Conservation (phyloP, 495 filamentous ascomycete species). For the Friedmanniomyces simplex region DNA sequence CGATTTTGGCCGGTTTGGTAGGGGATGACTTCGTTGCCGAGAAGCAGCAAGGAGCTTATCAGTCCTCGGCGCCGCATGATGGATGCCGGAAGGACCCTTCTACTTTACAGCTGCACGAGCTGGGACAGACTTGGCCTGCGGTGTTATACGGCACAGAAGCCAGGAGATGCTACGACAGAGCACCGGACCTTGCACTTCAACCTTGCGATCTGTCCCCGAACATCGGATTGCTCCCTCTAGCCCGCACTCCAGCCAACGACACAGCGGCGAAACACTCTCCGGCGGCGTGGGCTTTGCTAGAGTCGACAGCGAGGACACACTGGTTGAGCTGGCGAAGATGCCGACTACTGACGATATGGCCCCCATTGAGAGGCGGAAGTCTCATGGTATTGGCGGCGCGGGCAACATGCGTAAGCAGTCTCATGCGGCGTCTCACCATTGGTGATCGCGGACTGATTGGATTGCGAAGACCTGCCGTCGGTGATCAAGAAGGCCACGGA, state of each 20-base stretch:
- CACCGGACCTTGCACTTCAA: not conserved
- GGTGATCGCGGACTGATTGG: not conserved
- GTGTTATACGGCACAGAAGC: not conserved
- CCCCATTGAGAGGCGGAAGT: conserved; percentile 6
- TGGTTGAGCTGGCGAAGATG: conserved; percentile 1
- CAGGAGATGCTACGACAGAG: not conserved
- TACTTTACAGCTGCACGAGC: not conserved
- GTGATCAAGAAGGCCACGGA: not conserved
- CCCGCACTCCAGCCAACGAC: not conserved
- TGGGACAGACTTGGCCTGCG: not conserved
- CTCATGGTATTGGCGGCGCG: conserved; percentile 15
- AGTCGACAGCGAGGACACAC: conserved; percentile 4
- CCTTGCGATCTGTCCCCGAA: not conserved
- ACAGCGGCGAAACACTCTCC: not conserved
- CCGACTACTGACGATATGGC: not conserved
- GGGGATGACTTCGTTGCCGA: no score
- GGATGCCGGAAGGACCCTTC: not conserved
- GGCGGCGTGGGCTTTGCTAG: not conserved
- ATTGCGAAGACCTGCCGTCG: conserved; percentile 9
- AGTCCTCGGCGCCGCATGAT: not conserved
- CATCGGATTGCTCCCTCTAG: not conserved
- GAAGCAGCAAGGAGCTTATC: not conserved
- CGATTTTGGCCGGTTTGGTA: not conserved
- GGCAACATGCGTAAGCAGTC: conserved; percentile 18
- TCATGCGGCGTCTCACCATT: not conserved